Conservation (phyloP, 805 yeast species). For the Candida mattraensis region DNA sequence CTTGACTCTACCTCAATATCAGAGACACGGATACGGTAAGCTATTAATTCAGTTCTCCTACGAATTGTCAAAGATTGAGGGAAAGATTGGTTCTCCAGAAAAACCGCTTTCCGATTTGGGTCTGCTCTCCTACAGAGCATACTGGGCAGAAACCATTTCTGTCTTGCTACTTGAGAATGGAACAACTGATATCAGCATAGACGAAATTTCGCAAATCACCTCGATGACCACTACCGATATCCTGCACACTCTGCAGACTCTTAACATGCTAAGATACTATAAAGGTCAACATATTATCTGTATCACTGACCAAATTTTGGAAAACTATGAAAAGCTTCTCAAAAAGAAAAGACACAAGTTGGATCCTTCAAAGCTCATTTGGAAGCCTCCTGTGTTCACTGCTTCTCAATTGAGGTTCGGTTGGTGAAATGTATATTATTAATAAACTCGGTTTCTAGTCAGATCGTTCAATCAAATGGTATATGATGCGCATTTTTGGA, state of each 20-base stretch:
- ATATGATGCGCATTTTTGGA: conserved; percentile 42
- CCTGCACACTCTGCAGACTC: conserved; percentile 86
- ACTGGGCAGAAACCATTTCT: conserved; percentile 90
- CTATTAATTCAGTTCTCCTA: conserved; percentile 90
- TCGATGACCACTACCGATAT: conserved; percentile 97
- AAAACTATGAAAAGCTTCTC: conserved; percentile 64
- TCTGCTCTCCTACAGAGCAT: conserved; percentile 87
- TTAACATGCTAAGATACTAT: conserved; percentile 86
- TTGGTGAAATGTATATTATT: no score
- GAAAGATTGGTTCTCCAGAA: conserved; percentile 94
- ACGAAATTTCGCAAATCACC: conserved; percentile 81
- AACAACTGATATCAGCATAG: conserved; percentile 61
- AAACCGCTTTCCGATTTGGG: conserved; percentile 97
- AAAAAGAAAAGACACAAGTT: conserved; percentile 73
- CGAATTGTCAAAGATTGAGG: conserved; percentile 83
- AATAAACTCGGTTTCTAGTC: neutral
- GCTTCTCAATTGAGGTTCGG: conserved; percentile 96
- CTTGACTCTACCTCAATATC: conserved; percentile 93
- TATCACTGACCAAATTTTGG: conserved; percentile 78
- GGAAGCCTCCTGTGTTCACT: conserved; percentile 97
- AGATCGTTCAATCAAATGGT: conserved; percentile 58
- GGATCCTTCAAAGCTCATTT: conserved; percentile 67
- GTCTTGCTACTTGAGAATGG: conserved; percentile 66
- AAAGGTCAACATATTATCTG: conserved; percentile 94
- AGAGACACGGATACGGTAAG: conserved; percentile 91